These are phyloP conservation scores for Solioccasus polychromus DNA, from an alignment of 768 basidiomycete species.

Conservation along the genomic window DNA sequence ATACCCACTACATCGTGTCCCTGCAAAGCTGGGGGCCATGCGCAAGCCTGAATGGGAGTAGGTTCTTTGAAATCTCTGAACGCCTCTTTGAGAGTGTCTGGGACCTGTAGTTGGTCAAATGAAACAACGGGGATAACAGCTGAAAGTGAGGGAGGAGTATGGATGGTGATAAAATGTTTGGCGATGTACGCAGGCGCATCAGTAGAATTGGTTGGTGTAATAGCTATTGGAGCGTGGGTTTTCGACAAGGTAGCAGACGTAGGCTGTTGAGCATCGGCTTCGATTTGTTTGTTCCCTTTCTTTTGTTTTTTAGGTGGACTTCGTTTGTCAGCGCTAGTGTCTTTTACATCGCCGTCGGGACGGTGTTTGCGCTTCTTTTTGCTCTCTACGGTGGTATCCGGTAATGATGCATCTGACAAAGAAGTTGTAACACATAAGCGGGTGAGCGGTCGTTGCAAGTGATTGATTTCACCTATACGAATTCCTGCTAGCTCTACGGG, in stretches of 20 bases:
- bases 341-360: conserved; percentile 1
- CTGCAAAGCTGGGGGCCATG: conserved; percentile 85
- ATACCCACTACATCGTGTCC: conserved; percentile 92
- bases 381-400: conserved; percentile 7
- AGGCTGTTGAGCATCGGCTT: background rate
- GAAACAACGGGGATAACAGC: conserved; percentile 63
- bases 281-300: conserved; percentile 19
- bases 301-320: conserved; percentile 25
- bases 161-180: conserved; percentile 73
- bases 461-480: too few relatives aligned
- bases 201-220: conserved; percentile 11
- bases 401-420: background rate
- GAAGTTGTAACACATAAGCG: too few relatives aligned
- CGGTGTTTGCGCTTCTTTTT: conserved; percentile 27
- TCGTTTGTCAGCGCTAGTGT: conserved; percentile 1
- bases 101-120: conserved; percentile 73
- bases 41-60: conserved; percentile 93
- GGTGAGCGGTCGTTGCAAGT: too few relatives aligned
- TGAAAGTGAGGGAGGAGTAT: conserved; percentile 44
- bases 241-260: conserved; percentile 1
- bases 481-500: too few relatives aligned
- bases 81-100: conserved; percentile 55
- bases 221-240: conserved; percentile 13
- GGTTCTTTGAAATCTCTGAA: conserved; percentile 79
- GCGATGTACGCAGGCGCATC: conserved; percentile 64